Evolutionary conservation across 192 early-diverging fungal species (phyloP).

Genomic region (Coemansia sp.): DNA sequence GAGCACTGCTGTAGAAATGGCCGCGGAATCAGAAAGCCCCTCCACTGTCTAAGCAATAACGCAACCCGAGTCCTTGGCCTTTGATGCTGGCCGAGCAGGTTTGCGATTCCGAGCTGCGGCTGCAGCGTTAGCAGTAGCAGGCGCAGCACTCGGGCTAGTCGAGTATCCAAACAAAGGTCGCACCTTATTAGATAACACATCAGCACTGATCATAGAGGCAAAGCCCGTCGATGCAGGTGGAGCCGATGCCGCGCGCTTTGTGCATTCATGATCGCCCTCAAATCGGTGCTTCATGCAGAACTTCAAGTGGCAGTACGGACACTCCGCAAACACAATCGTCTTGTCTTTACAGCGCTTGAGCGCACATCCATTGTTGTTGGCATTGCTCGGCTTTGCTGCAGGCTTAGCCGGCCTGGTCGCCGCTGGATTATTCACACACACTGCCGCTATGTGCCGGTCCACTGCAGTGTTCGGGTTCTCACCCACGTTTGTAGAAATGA

Average conservation of each 20-base stretch:
- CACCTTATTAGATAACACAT: background rate
- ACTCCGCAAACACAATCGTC: conserved; percentile 67
- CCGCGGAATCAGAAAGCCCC: background rate
- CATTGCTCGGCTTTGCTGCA: conserved; percentile 37
- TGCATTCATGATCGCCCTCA: conserved; percentile 71
- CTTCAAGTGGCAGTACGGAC: conserved; percentile 62
- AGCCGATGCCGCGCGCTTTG: conserved; percentile 24
- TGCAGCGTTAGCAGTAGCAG: background rate
- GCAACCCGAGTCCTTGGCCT: conserved; percentile 37
- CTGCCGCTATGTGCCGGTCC: conserved; percentile 25
- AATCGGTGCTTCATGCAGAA: conserved; percentile 84
- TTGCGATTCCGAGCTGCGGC: conserved; percentile 2
- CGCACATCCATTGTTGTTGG: conserved; percentile 63
- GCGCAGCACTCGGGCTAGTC: background rate
- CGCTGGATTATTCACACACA: conserved; percentile 20
- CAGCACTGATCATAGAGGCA: conserved; percentile 13
- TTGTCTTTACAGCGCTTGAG: conserved; percentile 66
- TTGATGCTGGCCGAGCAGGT: conserved; percentile 9
- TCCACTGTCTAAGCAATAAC: conserved; percentile 28
- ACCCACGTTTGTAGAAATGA: conserved; percentile 69
- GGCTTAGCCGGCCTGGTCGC: conserved; percentile 54
- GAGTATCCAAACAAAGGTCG: conserved; percentile 11
- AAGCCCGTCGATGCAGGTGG: conserved; percentile 19
- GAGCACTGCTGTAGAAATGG: background rate
- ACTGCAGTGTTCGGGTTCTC: conserved; percentile 70